Conservation (phyloP, 305 asterid species). For the Ilex paraguariensis region DNA sequence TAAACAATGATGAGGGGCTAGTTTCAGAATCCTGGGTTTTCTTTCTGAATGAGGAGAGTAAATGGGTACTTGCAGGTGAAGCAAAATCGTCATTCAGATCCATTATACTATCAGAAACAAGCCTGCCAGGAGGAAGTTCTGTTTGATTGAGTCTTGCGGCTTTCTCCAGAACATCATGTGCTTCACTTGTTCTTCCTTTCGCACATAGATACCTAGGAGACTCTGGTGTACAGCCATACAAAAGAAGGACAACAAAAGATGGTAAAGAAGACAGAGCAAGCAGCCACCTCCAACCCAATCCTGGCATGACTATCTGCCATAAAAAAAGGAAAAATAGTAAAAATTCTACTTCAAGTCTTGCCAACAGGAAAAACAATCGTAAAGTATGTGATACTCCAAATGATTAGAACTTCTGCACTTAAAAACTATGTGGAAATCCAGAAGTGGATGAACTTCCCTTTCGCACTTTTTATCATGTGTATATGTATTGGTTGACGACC, state of each 20-base stretch:
- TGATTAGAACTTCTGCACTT: not conserved
- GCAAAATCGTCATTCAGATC: not conserved
- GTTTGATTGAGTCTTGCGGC: conserved; percentile 15
- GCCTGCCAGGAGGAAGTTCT: conserved; percentile 12
- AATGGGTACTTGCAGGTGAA: not conserved
- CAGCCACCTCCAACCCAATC: conserved; percentile 38
- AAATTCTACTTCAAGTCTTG: too few relatives aligned
- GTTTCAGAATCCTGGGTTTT: not conserved
- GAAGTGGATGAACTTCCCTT: not conserved
- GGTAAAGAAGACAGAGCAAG: conserved; percentile 27
- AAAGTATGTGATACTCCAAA: too few relatives aligned
- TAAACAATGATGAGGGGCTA: not conserved
- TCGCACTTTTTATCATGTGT: not conserved
- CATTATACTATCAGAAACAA: not conserved
- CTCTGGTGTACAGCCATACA: conserved; percentile 20
- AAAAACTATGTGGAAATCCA: not conserved
- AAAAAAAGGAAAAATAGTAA: too few relatives aligned
- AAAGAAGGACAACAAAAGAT: conserved; percentile 18
- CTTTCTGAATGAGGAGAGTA: not conserved
- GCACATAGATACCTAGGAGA: conserved; percentile 32
- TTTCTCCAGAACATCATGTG: conserved; percentile 18
- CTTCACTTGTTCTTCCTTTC: conserved; percentile 23
- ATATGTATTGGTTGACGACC: not conserved
- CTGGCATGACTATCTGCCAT: conserved; percentile 28
- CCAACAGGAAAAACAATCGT: not conserved